Percentiles rank a stretch among this genome's conserved stretches.
These are phyloP conservation scores for Lithospermum erythrorhizon DNA, from an alignment of 257 asterid species.

Conservation along the genomic window DNA sequence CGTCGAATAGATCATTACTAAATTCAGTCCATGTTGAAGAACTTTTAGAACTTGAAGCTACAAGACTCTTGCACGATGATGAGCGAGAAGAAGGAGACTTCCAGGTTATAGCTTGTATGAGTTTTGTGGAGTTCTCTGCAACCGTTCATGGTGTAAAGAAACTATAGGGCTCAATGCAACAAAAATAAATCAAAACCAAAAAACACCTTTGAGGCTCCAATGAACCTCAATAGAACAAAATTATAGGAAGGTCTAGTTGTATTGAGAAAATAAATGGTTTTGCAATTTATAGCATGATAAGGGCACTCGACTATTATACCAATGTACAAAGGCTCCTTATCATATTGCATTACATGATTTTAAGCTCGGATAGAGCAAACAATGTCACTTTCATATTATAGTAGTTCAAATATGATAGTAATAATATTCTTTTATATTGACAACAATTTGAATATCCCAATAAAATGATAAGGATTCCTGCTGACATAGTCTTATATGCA, in stretches of 20 bases:
- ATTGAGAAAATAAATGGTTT: neutral
- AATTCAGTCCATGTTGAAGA: constrained; percentile 72
- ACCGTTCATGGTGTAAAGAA: constrained; percentile 5
- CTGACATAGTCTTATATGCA: too few relatives aligned
- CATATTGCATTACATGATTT: too few relatives aligned
- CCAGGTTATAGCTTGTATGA: constrained; percentile 61
- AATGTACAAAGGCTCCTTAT: too few relatives aligned
- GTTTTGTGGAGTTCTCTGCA: constrained; percentile 73
- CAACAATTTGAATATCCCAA: too few relatives aligned
- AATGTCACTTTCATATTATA: too few relatives aligned
- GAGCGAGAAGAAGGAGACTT: constrained; percentile 45
- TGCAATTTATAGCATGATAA: too few relatives aligned
- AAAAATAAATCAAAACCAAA: too few relatives aligned
- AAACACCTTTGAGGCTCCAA: neutral
- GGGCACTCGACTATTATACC: neutral
- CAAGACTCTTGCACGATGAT: constrained; percentile 62
- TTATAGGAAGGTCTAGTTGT: neutral
- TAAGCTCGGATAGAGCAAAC: too few relatives aligned
- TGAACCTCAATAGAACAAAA: neutral
- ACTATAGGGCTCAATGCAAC: neutral
- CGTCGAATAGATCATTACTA: constrained; percentile 66
- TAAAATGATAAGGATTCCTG: too few relatives aligned
- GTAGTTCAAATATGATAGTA: too few relatives aligned
- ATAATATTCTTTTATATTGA: too few relatives aligned
- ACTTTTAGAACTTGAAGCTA: constrained; percentile 57